A percentile compares a stretch with the other conserved stretches of the same genome.
Conservation (phyloP, 164 flowering plant species). For the Magnolia changhungtana region DNA sequence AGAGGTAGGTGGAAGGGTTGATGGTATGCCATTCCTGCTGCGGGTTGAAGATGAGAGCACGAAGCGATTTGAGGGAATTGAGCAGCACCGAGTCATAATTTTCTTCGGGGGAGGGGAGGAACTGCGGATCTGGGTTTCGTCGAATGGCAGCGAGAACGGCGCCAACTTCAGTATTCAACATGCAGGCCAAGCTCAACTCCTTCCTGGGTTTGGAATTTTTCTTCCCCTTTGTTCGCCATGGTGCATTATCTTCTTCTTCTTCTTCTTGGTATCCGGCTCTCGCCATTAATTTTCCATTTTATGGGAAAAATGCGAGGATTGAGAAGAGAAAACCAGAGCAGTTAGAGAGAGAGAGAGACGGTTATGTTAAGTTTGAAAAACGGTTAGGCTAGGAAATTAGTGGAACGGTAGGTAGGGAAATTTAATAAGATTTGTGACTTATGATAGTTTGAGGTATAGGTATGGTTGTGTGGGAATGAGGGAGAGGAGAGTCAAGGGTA, state of each 20-base stretch:
- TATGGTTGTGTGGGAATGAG: no score
- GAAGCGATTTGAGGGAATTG: conserved; percentile 68
- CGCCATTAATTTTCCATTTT: conserved; percentile 13
- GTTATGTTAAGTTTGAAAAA: background rate
- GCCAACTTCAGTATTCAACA: conserved; percentile 82
- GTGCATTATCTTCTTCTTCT: conserved; percentile 18
- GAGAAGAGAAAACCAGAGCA: background rate
- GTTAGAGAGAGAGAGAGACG: background rate
- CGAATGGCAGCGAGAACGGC: conserved; percentile 82
- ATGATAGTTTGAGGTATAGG: no score
- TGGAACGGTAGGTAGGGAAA: background rate
- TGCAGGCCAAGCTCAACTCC: conserved; percentile 71
- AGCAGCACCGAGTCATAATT: conserved; percentile 33
- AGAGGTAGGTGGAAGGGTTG: conserved; percentile 65
- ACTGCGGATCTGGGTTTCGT: conserved; percentile 38
- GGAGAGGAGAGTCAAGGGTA: no score
- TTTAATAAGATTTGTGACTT: background rate
- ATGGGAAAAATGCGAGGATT: background rate
- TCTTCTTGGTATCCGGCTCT: conserved; percentile 11
- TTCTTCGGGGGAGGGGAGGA: conserved; percentile 48
- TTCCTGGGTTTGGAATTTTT: conserved; percentile 14
- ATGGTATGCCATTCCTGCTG: conserved; percentile 68
- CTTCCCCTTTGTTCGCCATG: conserved; percentile 11
- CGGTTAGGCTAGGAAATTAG: background rate
- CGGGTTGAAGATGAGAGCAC: conserved; percentile 67